Conservation (phyloP, 352 stramenopile species). For the Blastocystis hominis region DNA sequence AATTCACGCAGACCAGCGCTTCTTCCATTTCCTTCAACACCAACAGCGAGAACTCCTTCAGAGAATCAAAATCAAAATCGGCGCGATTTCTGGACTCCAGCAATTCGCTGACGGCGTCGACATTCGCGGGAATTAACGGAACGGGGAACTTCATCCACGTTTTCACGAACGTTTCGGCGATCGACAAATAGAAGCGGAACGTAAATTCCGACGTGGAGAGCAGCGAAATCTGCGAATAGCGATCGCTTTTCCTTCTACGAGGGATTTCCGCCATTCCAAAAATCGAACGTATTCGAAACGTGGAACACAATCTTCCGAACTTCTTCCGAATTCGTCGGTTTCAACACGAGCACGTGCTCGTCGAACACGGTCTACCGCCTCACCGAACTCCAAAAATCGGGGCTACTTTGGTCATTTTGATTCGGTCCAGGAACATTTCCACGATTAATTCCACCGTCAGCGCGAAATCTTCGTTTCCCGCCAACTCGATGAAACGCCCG, state of each 20-base stretch:
- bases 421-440: slow-evolving; percentile 36
- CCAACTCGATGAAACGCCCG: not conserved
- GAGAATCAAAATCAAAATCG: not conserved
- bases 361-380: not conserved
- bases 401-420: not conserved
- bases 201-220: not conserved
- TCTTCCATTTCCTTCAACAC: not conserved
- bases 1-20: not conserved
- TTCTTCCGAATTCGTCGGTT: not conserved
- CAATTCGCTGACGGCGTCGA: not conserved
- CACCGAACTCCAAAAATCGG: not conserved
- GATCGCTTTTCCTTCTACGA: not conserved
- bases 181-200: not conserved
- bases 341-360: slow-evolving; percentile 4
- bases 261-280: not conserved
- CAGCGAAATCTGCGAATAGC: not conserved
- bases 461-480: not conserved
- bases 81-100: not conserved
- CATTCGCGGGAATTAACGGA: not conserved
- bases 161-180: slow-evolving; percentile 4
- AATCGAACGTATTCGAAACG: not conserved
- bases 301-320: not conserved
- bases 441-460: not conserved
- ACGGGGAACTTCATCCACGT: slow-evolving; percentile 24
- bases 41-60: not conserved